Percentiles rank a stretch among this genome's conserved stretches.
Conservation (phyloP, 805 yeast species). For the Phaffomyces thermotolerans region DNA sequence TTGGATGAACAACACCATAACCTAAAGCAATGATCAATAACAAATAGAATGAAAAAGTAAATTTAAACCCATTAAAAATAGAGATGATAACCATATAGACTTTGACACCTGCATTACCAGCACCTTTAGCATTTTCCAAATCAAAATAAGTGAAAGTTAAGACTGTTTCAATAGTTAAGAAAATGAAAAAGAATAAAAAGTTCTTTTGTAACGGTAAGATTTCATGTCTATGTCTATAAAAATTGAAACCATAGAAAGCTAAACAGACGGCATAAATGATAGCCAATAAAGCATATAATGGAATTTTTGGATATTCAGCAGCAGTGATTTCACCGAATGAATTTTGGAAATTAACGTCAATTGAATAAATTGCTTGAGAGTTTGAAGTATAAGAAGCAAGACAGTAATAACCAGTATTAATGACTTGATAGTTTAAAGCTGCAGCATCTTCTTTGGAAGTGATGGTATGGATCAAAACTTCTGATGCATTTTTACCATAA, state of each 20-base stretch:
- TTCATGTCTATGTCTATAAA: constrained; percentile 79
- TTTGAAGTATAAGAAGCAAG: constrained; percentile 55
- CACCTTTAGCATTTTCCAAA: constrained; percentile 59
- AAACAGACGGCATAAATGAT: constrained; percentile 75
- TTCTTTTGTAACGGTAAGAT: constrained; percentile 86
- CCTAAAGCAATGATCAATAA: constrained; percentile 83
- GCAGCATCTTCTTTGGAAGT: constrained; percentile 52
- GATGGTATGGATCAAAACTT: constrained; percentile 50
- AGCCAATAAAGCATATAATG: constrained; percentile 81
- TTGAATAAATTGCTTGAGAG: constrained; percentile 39
- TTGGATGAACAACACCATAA: constrained; percentile 88
- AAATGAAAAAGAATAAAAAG: constrained; percentile 75
- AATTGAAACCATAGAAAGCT: constrained; percentile 78
- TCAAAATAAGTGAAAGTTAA: constrained; percentile 91
- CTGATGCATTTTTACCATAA: constrained; percentile 38
- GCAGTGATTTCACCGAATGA: constrained; percentile 89
- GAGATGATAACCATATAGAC: constrained; percentile 75
- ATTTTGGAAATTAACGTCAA: constrained; percentile 78
- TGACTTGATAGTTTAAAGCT: constrained; percentile 55
- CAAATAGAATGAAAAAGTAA: constrained; percentile 83
- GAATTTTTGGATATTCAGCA: constrained; percentile 82
- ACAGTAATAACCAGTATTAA: constrained; percentile 86
- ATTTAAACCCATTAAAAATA: constrained; percentile 68
- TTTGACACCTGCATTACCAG: constrained; percentile 45
- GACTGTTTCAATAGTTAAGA: constrained; percentile 76